These are phyloP conservation scores for Radiomyces spectabilis DNA, from an alignment of 192 early-diverging fungal genomes.

Conservation along the genomic window DNA sequence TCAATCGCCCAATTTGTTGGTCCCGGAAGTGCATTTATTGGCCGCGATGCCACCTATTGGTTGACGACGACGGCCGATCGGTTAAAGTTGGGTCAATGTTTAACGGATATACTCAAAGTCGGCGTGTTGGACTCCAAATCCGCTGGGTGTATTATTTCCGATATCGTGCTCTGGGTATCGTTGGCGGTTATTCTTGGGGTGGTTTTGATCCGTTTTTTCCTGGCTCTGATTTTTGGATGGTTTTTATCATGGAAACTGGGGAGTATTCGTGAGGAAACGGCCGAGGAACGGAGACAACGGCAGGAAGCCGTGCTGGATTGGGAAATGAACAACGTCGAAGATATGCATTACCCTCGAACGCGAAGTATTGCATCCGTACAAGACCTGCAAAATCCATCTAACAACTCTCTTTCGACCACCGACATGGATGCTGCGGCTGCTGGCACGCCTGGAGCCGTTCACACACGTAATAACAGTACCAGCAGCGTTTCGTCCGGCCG, in stretches of 20 bases:
- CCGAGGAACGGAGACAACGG: slow-evolving; percentile 34
- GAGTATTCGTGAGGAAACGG: slow-evolving; percentile 58
- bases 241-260: slow-evolving; percentile 72
- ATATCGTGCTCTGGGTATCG: slow-evolving; percentile 74
- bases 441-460: too few relatives aligned
- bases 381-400: background rate
- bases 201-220: slow-evolving; percentile 61
- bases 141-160: slow-evolving; percentile 75
- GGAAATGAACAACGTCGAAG: slow-evolving; percentile 31
- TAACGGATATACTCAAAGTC: slow-evolving; percentile 72
- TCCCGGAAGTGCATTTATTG: slow-evolving; percentile 35
- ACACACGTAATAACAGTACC: too few relatives aligned
- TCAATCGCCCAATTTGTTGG: slow-evolving; percentile 32
- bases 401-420: background rate
- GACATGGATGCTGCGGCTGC: too few relatives aligned
- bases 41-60: slow-evolving; percentile 44
- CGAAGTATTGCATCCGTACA: slow-evolving; percentile 38
- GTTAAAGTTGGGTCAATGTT: slow-evolving; percentile 56
- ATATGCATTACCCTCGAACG: slow-evolving; percentile 46
- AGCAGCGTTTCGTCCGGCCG: too few relatives aligned
- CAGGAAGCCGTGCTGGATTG: slow-evolving; percentile 33
- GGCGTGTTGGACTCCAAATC: slow-evolving; percentile 73
- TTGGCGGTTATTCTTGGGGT: slow-evolving; percentile 62
- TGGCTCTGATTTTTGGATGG: slow-evolving; percentile 80
- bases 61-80: slow-evolving; percentile 40